These are phyloP conservation scores for Lactarius hengduanensis DNA, from an alignment of 768 basidiomycete species.

Conservation along the genomic window DNA sequence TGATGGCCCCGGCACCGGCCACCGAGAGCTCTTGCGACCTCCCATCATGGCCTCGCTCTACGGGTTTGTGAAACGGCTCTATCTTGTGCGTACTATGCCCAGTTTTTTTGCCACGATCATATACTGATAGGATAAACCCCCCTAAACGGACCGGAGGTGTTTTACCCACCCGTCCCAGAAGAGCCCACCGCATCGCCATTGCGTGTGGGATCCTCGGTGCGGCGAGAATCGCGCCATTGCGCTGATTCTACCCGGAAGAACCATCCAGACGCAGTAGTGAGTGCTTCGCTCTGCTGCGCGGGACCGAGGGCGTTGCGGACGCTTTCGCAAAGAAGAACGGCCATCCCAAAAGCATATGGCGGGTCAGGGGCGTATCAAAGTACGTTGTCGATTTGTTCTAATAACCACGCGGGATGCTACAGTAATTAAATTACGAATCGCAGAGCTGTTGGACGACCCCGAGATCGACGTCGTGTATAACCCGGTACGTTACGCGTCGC, in stretches of 20 bases:
- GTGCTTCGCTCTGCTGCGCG: too few species aligned
- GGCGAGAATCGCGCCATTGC: conserved; percentile 54
- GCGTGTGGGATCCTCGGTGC: conserved; percentile 51
- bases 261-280: conserved; percentile 55
- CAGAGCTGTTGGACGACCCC: conserved; percentile 52
- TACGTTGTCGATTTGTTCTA: conserved; percentile 28
- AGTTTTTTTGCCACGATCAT: too few species aligned
- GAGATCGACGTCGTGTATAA: conserved; percentile 60
- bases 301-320: conserved; percentile 46
- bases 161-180: conserved; percentile 11
- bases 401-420: not conserved
- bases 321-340: conserved; percentile 53
- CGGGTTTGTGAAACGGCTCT: conserved; percentile 9
- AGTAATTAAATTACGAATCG: not conserved
- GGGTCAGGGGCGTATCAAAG: conserved; percentile 52
- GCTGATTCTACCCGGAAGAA: conserved; percentile 47
- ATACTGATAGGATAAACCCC: not conserved
- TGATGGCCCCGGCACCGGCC: too few species aligned
- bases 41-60: conserved; percentile 20
- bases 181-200: conserved; percentile 29
- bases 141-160: not conserved
- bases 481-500: conserved; percentile 39
- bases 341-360: conserved; percentile 51
- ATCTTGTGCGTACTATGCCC: not conserved
- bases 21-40: too few species aligned